Evolutionary conservation across 345 rosid genomes (phyloP), one percentile per base, ranked within the genome.

Genomic region (Corchorus capsularis): DNA sequence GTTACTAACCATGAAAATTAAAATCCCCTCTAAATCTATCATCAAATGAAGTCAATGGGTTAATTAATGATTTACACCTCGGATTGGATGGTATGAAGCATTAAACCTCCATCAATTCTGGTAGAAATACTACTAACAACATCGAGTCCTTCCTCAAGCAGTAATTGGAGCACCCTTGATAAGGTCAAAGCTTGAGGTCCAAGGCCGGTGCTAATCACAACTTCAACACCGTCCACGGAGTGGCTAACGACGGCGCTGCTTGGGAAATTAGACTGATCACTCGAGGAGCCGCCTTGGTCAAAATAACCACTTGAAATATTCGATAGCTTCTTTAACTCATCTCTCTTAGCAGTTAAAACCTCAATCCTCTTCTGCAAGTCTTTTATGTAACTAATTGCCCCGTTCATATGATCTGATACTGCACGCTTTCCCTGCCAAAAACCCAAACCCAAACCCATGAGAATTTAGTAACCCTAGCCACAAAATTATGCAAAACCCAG

Each of bases 71-170:
- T n/a, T n/a, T 32, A 16, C 34, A 86, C 92, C 92, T 88, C 77
- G 49, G 78, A 81, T 82, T 83, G 85, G 59, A 88, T 83, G n/a
- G 80, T 88, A 43, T 86, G 84, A 67, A 81, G 69, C 63, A 81
- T 65, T 64, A 27, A 27, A 0, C 86, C 81, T 63, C 81, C 86
- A 72, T 85, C 77, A 35, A 81, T 80, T 82, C 78, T 77, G 46
- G 88, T 76, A 34, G 88, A 83, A 43, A 80, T 60, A 63, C 76
- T 79, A 75, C 77, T 85, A 17, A 83, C 79, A 72, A 82, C 84
- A 37, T 75, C 71, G 49, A 85, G 82, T 27, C 88, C 89, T 78
- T 80, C 78, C 43, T 73, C 81, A 32, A 84, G 75, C 75, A 88
- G 77, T 62, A 74, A 54, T 70, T 85, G 59, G 2, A 88, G 34